Base-by-base conservation (phyloP, 805 yeast genomes). In the Naumovozyma castellii region DNA sequence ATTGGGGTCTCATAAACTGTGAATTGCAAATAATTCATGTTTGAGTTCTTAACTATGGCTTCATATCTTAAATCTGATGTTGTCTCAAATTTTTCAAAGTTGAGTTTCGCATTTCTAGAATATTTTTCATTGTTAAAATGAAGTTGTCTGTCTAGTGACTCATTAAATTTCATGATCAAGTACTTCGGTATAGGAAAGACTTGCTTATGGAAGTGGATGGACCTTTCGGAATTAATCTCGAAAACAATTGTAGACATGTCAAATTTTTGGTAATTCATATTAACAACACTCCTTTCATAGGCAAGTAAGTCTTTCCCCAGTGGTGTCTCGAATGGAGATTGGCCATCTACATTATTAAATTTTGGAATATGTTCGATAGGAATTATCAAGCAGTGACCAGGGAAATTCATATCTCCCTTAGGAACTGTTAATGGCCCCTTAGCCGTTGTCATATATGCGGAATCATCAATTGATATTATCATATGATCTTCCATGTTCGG, bases 301-400 rank as follows among this genome's bases (percentile, higher is more conserved):
- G 62, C 49, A 2, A 53, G 37, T 2, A 76, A 60, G 46, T 82
- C 92, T 31, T 61, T 55, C 12, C 57, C 45, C 3, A 65, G 52
- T 6, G 53, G 46, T 12, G 44, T 32, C 2, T 46, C 43, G 0
- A 30, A n/a, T 12, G 32, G 13, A 8, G 32, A 29, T 17, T 59
- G 58, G 1, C 37, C 48, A 42, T 47, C 49, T 8, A 12, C 5
- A n/a, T 12, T 12, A 49, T 47, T 54, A 35, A 53, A 58, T 39
- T 66, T 70, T 0, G 95, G 72, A 6, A 67, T 65, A 56, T 87
- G 97, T 16, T 79, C 76, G 15, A 88, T 73, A 0, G 96, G 94
- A 10, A 86, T 75, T 6, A 88, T 69, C 33, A 87, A 65, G 17
- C 84, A 84, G 64, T 87, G 96, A 0, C 94, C 95, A 0, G 94